A percentile compares a stretch with the other conserved stretches of the same genome.
phyloP scores from a whole-genome alignment of 768 basidiomycete genomes.

The Boletus rubroflammeus region DNA sequence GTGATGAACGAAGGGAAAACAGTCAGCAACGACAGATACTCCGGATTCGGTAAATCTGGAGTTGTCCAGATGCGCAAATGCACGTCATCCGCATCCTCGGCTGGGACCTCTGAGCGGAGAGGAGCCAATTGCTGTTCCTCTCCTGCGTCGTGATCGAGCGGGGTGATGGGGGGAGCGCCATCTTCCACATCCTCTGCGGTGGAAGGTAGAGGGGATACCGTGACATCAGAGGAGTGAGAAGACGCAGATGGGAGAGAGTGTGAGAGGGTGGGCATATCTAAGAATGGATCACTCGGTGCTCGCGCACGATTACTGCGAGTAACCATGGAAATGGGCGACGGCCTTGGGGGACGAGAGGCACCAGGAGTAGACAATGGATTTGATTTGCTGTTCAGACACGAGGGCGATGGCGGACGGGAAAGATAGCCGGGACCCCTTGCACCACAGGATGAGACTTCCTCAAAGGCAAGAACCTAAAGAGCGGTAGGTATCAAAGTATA shows the following conservation, averaged over 20 bases:
- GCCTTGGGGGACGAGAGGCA: conserved; percentile 30
- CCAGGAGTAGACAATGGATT: conserved; percentile 43
- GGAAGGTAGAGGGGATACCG: conserved; percentile 31
- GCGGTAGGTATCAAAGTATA: conserved; percentile 5
- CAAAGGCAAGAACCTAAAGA: conserved; percentile 63
- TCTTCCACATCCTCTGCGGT: conserved; percentile 40
- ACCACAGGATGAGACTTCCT: conserved; percentile 50
- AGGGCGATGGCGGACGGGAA: conserved; percentile 37
- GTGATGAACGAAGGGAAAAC: conserved; percentile 79
- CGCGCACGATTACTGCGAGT: conserved; percentile 60
- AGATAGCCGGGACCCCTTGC: conserved; percentile 28
- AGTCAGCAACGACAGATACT: conserved; percentile 61
- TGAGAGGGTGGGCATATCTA: conserved; percentile 64
- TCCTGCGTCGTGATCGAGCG: conserved; percentile 27
- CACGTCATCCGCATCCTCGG: conserved; percentile 40
- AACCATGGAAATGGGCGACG: conserved; percentile 39
- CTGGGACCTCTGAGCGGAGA: conserved; percentile 32
- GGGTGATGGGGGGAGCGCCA: conserved; percentile 36
- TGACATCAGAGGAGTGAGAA: conserved; percentile 41
- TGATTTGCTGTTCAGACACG: conserved; percentile 55
- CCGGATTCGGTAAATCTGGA: conserved; percentile 75
- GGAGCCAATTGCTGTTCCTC: conserved; percentile 36
- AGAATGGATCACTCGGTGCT: conserved; percentile 76
- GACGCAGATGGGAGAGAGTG: conserved; percentile 52
- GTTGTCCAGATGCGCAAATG: conserved; percentile 77